Percentiles rank a stretch among this genome's conserved stretches.
phyloP scores from a whole-genome alignment of 2,329 filamentous ascomycete genomes.

The Alternaria dauci region DNA sequence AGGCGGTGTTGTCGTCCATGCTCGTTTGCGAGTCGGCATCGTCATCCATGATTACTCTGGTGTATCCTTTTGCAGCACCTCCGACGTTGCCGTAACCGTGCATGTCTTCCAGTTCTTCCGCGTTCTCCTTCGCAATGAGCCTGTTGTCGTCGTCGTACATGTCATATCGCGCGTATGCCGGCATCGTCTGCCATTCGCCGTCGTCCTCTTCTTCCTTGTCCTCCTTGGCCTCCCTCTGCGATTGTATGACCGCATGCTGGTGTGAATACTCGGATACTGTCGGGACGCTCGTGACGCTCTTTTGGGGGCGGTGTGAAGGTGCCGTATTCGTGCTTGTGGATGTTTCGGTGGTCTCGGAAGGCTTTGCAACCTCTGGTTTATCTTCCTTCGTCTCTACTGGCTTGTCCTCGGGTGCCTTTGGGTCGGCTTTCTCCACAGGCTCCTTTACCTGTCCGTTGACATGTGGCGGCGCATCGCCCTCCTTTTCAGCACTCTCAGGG shows the following conservation, averaged over 20 bases:
- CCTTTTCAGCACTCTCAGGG: slow-evolving; percentile 13
- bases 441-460: slow-evolving; percentile 26
- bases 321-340: slow-evolving; percentile 20
- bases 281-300: slow-evolving; percentile 21
- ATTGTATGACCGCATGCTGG: slow-evolving; percentile 72
- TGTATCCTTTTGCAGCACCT: slow-evolving; percentile 94
- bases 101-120: slow-evolving; percentile 72
- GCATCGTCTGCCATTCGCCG: slow-evolving; percentile 95
- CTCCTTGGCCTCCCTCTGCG: slow-evolving; percentile 49
- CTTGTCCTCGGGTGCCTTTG: slow-evolving; percentile 18
- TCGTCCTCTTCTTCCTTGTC: slow-evolving; percentile 67
- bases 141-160: slow-evolving; percentile 95
- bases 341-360: slow-evolving; percentile 11
- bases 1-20: slow-evolving; percentile 96
- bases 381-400: slow-evolving; percentile 10
- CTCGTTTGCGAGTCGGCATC: slow-evolving; percentile 93
- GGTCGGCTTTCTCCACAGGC: slow-evolving; percentile 16
- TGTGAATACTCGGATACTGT: slow-evolving; percentile 87
- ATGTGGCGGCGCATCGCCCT: slow-evolving; percentile 19
- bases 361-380: neutral
- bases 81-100: slow-evolving; percentile 80
- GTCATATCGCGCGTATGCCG: slow-evolving; percentile 88
- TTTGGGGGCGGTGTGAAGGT: slow-evolving; percentile 20
- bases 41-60: slow-evolving; percentile 91
- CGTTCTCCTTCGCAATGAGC: slow-evolving; percentile 81